These are phyloP conservation scores for Theileria orientalis DNA, from an alignment of 169 alveolate species.

Conservation along the genomic window DNA sequence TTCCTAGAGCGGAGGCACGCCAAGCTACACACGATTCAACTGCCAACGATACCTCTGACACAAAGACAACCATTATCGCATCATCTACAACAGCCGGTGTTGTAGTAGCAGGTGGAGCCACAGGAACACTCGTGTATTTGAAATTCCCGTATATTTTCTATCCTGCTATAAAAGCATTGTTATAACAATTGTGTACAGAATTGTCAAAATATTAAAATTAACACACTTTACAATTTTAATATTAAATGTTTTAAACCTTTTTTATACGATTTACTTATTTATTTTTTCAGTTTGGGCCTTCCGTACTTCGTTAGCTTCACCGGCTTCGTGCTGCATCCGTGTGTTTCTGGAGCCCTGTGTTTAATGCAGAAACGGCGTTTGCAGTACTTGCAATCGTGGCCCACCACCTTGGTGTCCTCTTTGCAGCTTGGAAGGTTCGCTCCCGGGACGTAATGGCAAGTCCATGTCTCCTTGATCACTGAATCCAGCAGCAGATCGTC, in stretches of 20 bases:
- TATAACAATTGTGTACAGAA: too few species aligned
- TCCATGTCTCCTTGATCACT: conserved; percentile 25
- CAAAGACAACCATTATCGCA: too few species aligned
- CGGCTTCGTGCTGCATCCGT: conserved; percentile 59
- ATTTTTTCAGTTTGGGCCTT: conserved; percentile 36
- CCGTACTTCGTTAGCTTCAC: conserved; percentile 54
- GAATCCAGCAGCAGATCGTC: conserved; percentile 20
- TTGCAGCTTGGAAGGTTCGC: conserved; percentile 10
- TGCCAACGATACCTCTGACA: too few species aligned
- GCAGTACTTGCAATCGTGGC: conserved; percentile 63
- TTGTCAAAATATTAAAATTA: too few species aligned
- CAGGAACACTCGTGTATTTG: too few species aligned
- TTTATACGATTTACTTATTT: conserved; percentile 15
- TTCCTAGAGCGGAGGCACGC: too few species aligned
- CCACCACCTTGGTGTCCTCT: conserved; percentile 39
- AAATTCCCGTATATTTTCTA: too few species aligned
- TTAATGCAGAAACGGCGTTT: conserved; percentile 50
- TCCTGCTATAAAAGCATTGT: too few species aligned
- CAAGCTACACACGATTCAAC: too few species aligned
- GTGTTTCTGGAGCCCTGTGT: conserved; percentile 60
- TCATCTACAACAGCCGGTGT: too few species aligned
- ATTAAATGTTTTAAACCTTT: conserved; percentile 3
- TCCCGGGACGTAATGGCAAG: conserved; percentile 11
- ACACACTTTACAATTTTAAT: background rate
- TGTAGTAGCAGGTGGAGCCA: too few species aligned